Percentiles rank a stretch among this genome's conserved stretches.
These are phyloP conservation scores for Coprinopsis cinerea DNA, from an alignment of 768 basidiomycete species.

Conservation along the genomic window DNA sequence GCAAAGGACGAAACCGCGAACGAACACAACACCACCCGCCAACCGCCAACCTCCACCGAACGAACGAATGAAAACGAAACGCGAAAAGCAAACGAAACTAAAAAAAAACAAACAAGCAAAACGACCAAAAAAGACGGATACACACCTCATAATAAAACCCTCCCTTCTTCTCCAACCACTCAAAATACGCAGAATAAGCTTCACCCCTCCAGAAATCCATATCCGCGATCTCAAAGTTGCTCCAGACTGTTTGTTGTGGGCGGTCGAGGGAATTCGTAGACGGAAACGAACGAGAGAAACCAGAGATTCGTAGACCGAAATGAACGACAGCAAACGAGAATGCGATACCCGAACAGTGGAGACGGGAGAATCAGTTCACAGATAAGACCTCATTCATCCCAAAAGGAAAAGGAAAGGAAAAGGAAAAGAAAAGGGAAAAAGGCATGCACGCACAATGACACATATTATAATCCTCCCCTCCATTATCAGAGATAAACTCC, in stretches of 20 bases:
- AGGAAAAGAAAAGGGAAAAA: neutral
- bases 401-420: neutral
- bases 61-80: neutral
- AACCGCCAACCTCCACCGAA: too few species aligned
- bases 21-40: too few species aligned
- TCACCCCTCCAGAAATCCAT: constrained; percentile 86
- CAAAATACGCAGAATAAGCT: constrained; percentile 80
- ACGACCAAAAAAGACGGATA: too few species aligned
- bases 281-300: too few species aligned
- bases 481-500: constrained; percentile 66
- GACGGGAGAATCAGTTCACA: too few species aligned
- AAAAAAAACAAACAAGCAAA: too few species aligned
- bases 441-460: constrained; percentile 53
- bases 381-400: too few species aligned
- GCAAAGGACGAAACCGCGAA: too few species aligned
- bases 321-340: too few species aligned
- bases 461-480: constrained; percentile 59
- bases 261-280: too few species aligned
- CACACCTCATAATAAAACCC: constrained; percentile 93
- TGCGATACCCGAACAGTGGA: too few species aligned
- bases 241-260: constrained; percentile 53
- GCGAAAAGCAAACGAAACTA: constrained; percentile 14
- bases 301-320: too few species aligned
- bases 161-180: constrained; percentile 72
- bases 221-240: constrained; percentile 88